Evolutionary conservation across 305 asterid genomes (phyloP).

Genomic region (Fraxinus nigra): DNA sequence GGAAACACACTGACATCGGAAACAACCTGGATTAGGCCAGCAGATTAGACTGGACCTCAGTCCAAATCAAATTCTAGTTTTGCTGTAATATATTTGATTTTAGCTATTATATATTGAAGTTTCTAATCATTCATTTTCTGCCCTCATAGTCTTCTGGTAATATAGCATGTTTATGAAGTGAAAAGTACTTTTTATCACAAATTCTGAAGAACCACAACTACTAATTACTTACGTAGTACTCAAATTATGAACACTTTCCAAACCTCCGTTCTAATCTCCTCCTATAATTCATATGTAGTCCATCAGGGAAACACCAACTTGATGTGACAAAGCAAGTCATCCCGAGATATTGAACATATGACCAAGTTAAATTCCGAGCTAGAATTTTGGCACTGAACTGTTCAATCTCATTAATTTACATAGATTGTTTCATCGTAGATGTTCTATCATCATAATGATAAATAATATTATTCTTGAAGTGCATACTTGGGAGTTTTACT

Average conservation of each 20-base stretch:
- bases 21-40: constrained; percentile 85
- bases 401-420: too few species aligned
- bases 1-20: constrained; percentile 72
- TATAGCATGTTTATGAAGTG: not conserved
- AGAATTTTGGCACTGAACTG: not conserved
- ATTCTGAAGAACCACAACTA: not conserved
- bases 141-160: not conserved
- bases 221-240: not conserved
- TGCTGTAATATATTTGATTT: not conserved
- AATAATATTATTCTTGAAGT: not conserved
- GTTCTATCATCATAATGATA: not conserved
- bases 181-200: not conserved
- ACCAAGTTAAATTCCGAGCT: not conserved
- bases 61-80: not conserved
- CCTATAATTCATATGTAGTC: not conserved
- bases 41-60: constrained; percentile 27
- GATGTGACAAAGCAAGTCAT: not conserved
- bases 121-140: not conserved
- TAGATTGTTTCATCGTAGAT: not conserved
- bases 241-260: not conserved
- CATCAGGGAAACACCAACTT: not conserved
- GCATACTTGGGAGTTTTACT: not conserved
- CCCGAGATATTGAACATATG: not conserved
- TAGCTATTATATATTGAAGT: not conserved
- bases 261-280: not conserved